Evolutionary conservation across 192 early-diverging fungal species (phyloP).

Genomic region (Spizellomyces punctatus): DNA sequence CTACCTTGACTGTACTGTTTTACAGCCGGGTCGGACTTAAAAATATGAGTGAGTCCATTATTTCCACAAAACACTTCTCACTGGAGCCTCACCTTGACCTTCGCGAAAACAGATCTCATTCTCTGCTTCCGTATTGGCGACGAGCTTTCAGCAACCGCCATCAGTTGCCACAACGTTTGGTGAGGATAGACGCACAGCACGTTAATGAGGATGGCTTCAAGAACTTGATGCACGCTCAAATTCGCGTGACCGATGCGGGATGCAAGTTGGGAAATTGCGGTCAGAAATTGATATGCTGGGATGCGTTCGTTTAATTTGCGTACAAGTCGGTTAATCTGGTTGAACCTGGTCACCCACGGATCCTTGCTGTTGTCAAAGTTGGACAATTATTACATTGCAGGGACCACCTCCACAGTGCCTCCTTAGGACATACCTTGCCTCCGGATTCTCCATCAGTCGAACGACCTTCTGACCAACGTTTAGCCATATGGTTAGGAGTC

Average conservation of each 20-base stretch:
- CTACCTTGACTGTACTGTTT: conserved; percentile 5
- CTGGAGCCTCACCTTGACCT: conserved; percentile 49
- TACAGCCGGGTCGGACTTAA: conserved; percentile 30
- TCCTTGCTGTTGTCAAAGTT: conserved; percentile 9
- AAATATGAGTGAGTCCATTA: not conserved
- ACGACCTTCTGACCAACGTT: conserved; percentile 55
- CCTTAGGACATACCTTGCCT: not conserved
- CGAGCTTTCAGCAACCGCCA: conserved; percentile 73
- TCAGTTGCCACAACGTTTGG: conserved; percentile 87
- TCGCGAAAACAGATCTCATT: conserved; percentile 67
- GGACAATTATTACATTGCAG: conserved; percentile 11
- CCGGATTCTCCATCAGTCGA: not conserved
- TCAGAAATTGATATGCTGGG: conserved; percentile 74
- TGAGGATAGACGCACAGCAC: conserved; percentile 76
- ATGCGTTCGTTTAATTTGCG: conserved; percentile 56
- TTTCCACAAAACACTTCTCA: not conserved
- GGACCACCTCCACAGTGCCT: not conserved
- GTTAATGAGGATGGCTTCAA: conserved; percentile 70
- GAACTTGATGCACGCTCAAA: conserved; percentile 59
- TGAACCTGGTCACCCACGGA: conserved; percentile 52
- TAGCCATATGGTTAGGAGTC: conserved; percentile 85
- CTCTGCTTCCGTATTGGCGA: conserved; percentile 61
- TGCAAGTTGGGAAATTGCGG: conserved; percentile 83
- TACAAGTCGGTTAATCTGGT: conserved; percentile 54
- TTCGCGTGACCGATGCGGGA: conserved; percentile 82